Conservation (phyloP, 2,329 filamentous ascomycete genomes). For the Mollisia scopiformis region DNA sequence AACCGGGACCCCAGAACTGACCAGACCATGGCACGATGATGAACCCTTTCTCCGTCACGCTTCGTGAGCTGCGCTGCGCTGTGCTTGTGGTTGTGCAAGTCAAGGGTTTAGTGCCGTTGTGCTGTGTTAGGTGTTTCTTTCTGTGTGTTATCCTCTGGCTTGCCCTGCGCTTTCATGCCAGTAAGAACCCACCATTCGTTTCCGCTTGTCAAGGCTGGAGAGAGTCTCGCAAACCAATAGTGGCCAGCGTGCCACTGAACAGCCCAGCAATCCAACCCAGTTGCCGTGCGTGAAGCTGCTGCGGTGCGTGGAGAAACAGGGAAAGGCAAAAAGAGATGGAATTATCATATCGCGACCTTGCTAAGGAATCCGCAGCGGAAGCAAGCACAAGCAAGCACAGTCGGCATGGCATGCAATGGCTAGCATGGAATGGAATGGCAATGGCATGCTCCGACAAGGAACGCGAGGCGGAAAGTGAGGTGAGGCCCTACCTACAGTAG, state of each 20-base stretch:
- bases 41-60: no score
- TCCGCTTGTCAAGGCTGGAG: background rate
- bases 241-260: background rate
- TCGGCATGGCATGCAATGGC: background rate
- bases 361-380: slow-evolving; percentile 11
- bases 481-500: no score
- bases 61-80: background rate
- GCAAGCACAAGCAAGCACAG: slow-evolving; percentile 6
- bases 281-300: slow-evolving; percentile 21
- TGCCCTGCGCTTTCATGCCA: background rate
- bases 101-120: no score
- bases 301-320: background rate
- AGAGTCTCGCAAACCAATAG: slow-evolving; percentile 3
- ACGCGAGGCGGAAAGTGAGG: slow-evolving; percentile 2
- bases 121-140: background rate
- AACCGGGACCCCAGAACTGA: no score
- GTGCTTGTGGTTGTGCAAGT: no score
- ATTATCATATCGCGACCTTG: slow-evolving; percentile 13
- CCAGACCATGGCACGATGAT: slow-evolving; percentile 1
- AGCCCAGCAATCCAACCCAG: slow-evolving; percentile 3
- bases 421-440: background rate
- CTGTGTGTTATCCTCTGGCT: background rate
- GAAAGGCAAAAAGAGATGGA: background rate
- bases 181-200: background rate
- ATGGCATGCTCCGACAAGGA: slow-evolving; percentile 7